Evolutionary conservation across 192 early-diverging fungal species (phyloP).

Genomic region (Mycoemilia scoparia): DNA sequence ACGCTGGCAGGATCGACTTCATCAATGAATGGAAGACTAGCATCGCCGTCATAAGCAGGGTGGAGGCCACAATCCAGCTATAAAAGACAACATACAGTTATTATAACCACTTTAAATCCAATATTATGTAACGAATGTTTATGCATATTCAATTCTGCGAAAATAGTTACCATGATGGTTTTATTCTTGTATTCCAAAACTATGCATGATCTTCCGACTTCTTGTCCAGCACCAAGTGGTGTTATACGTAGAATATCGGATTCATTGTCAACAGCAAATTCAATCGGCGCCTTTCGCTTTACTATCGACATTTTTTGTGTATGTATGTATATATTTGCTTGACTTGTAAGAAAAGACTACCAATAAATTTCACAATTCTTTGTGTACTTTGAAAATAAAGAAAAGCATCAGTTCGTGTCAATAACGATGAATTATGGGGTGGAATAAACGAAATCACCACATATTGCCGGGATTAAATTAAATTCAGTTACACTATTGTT

Average conservation of each 20-base stretch:
- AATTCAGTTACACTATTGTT: too few species aligned
- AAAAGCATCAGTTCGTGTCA: too few species aligned
- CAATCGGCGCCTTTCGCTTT: slow-evolving; percentile 15
- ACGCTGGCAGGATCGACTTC: slow-evolving; percentile 74
- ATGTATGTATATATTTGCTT: neutral
- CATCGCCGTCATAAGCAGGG: slow-evolving; percentile 78
- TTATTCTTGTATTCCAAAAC: slow-evolving; percentile 91
- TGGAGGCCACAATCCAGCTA: slow-evolving; percentile 95
- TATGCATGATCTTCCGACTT: slow-evolving; percentile 89
- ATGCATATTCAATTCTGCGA: neutral
- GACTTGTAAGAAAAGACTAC: too few species aligned
- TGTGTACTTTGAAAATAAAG: too few species aligned
- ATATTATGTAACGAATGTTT: neutral
- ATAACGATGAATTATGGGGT: too few species aligned
- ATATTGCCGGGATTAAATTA: too few species aligned
- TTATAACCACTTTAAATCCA: slow-evolving; percentile 1
- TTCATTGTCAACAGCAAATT: slow-evolving; percentile 39
- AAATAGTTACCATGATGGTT: slow-evolving; percentile 78
- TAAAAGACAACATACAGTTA: too few species aligned
- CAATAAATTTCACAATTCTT: too few species aligned
- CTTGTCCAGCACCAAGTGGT: slow-evolving; percentile 90
- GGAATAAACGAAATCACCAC: too few species aligned
- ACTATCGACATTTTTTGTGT: slow-evolving; percentile 1
- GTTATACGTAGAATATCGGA: slow-evolving; percentile 77
- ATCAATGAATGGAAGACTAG: slow-evolving; percentile 89